Conservation (phyloP, 2,329 filamentous ascomycete genomes). For the Penicillium sumatraense region DNA sequence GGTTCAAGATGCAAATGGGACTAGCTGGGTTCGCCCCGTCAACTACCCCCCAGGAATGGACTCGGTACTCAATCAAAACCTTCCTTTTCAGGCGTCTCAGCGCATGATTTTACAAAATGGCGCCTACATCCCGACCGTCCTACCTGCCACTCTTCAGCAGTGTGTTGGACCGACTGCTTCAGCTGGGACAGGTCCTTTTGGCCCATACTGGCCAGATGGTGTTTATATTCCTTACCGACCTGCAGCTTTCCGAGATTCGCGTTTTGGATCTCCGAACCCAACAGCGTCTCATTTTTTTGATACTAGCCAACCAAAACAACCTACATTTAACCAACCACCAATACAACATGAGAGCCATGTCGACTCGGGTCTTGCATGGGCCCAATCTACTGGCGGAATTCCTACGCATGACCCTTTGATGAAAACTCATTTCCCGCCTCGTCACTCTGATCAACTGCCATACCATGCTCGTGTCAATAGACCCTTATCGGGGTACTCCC, state of each 20-base stretch:
- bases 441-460: conserved; percentile 40
- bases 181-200: conserved; percentile 61
- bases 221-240: conserved; percentile 64
- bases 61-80: conserved; percentile 64
- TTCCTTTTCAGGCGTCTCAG: conserved; percentile 46
- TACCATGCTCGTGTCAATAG: conserved; percentile 33
- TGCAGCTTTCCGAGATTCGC: conserved; percentile 60
- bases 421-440: conserved; percentile 43
- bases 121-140: conserved; percentile 61
- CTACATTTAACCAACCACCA: conserved; percentile 32
- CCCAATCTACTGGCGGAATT: conserved; percentile 31
- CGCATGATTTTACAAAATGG: conserved; percentile 50
- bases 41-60: conserved; percentile 60
- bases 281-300: conserved; percentile 34
- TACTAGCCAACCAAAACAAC: conserved; percentile 25
- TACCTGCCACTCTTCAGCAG: conserved; percentile 64
- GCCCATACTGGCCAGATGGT: conserved; percentile 68
- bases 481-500: conserved; percentile 24
- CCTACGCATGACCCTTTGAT: conserved; percentile 34
- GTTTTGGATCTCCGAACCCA: conserved; percentile 41
- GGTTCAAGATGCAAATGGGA: conserved; percentile 38
- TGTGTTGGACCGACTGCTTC: conserved; percentile 63
- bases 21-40: conserved; percentile 49
- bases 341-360: conserved; percentile 30
- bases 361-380: conserved; percentile 38